Base-by-base conservation (phyloP, 495 filamentous ascomycete genomes). In the Parathielavia appendiculata region DNA sequence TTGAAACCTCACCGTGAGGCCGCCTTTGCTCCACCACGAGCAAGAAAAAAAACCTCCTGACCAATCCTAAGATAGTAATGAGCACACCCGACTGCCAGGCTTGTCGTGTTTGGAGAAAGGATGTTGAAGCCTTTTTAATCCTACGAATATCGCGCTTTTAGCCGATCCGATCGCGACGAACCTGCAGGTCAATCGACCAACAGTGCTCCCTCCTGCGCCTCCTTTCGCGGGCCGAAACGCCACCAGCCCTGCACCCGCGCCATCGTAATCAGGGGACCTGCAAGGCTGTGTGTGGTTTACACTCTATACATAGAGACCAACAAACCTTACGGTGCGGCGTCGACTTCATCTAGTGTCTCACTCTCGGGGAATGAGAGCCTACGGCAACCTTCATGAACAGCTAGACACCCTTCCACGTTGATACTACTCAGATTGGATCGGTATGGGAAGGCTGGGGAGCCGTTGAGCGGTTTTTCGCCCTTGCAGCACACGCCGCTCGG, bases 121-220 rank as follows among this genome's bases (percentile, higher is more conserved):
- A 39, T 3, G 36, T 30, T 6, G 26, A 30, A 30, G 26, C 26
- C 2, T 30, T 30, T 38, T 38, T 38, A 5, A 38, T 10, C 35
- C 35, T 2, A 38, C 35, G 10, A 10, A 38, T 3, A 38, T 10
- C 40, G 40, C 1, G 40, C 12, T 43, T 43, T 14, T 32, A 32
- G 45, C 45, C 45, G 45, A 47, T 23, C 4, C n/a, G 19, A 23
- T 43, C 40, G 41, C 41, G 7, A 19, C 17, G 40, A 14, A 56
- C 55, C 50, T 46, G 23, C 38, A 52, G 47, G 13, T 56, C 56
- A 63, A 63, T 56, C 61, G 49, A 49, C 44, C 39, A 38, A 19
- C 19, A 44, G 14, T 17, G 13, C n/a, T 38, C 19, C 43, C 40
- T 51, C n/a, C 16, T 41, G 0, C n/a, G 13, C 14, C 14, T 19